These are phyloP conservation scores for Pluteus cervinus DNA, from an alignment of 768 basidiomycete genomes.

Conservation along the genomic window DNA sequence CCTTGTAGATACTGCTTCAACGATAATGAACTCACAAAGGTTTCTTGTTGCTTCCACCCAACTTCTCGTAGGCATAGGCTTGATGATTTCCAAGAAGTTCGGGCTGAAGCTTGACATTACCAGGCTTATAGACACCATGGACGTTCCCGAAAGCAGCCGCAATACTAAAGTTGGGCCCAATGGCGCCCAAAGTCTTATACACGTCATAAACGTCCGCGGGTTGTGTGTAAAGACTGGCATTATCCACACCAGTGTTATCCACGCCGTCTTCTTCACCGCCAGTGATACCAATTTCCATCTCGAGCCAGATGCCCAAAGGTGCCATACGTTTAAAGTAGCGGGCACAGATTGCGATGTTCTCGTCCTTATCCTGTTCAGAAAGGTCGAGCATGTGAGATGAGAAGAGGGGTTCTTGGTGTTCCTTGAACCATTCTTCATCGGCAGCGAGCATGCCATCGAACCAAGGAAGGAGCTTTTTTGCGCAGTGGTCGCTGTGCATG, in stretches of 20 bases:
- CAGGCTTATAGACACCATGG: conserved; percentile 99
- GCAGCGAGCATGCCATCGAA: conserved; percentile 99
- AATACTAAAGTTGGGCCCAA: conserved; percentile 93
- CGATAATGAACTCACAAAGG: conserved; percentile 63
- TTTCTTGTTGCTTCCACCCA: conserved; percentile 55
- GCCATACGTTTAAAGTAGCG: conserved; percentile 97
- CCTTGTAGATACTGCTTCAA: neutral
- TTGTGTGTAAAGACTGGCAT: conserved; percentile 92
- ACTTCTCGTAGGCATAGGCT: conserved; percentile 59
- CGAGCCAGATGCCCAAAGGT: conserved; percentile 88
- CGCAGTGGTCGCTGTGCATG: conserved; percentile 98
- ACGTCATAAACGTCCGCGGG: conserved; percentile 95
- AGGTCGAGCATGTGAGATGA: conserved; percentile 99
- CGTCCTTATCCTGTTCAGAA: conserved; percentile 85
- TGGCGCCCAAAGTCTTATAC: conserved; percentile 71
- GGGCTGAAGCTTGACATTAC: conserved; percentile 92
- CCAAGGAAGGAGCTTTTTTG: conserved; percentile 96
- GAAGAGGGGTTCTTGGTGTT: conserved; percentile 83
- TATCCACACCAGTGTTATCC: conserved; percentile 95
- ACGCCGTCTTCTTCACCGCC: conserved; percentile 99
- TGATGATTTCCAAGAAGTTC: conserved; percentile 93
- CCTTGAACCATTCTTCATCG: conserved; percentile 88
- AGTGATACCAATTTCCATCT: conserved; percentile 99
- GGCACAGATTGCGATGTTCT: conserved; percentile 91
- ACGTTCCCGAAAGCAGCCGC: conserved; percentile 99